These are phyloP conservation scores for Clitopilus passeckerianus DNA, from an alignment of 768 basidiomycete genomes.

Conservation along the genomic window DNA sequence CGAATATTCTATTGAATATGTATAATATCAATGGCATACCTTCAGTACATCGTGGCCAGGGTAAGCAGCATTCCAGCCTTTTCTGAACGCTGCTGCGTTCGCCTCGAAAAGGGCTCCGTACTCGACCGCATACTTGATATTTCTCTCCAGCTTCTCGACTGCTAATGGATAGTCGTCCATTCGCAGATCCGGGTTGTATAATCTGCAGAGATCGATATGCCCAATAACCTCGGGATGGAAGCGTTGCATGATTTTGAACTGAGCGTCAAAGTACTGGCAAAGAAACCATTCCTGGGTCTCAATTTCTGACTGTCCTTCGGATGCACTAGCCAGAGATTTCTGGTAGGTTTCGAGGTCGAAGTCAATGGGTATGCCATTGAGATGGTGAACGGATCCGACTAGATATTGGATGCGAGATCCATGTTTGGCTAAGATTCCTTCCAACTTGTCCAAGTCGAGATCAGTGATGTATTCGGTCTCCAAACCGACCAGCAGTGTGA, in stretches of 20 bases:
- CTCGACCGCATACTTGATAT: conserved; percentile 61
- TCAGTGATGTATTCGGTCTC: conserved; percentile 88
- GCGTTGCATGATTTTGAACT: conserved; percentile 62
- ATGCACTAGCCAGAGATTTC: conserved; percentile 44
- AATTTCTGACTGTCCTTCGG: conserved; percentile 18
- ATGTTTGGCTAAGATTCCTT: conserved; percentile 43
- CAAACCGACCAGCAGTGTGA: conserved; percentile 80
- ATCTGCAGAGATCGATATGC: conserved; percentile 88
- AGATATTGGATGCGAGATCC: conserved; percentile 70
- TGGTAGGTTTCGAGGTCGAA: conserved; percentile 76
- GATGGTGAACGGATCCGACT: conserved; percentile 93
- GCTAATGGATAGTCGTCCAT: conserved; percentile 56
- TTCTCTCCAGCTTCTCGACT: conserved; percentile 65
- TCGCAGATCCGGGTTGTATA: conserved; percentile 65
- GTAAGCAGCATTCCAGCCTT: conserved; percentile 84
- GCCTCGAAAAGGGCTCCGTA: conserved; percentile 94
- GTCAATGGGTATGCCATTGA: conserved; percentile 85
- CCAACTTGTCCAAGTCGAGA: conserved; percentile 57
- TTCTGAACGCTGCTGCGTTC: conserved; percentile 90
- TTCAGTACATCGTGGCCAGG: conserved; percentile 75
- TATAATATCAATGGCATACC: conserved; percentile 34
- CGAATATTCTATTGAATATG: neutral
- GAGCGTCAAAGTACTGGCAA: conserved; percentile 79
- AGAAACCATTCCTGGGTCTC: conserved; percentile 44
- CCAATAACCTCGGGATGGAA: conserved; percentile 88